A percentile compares a stretch with the other conserved stretches of the same genome.
Conservation (phyloP, 2,329 filamentous ascomycete genomes). For the Alternaria gansuensis region DNA sequence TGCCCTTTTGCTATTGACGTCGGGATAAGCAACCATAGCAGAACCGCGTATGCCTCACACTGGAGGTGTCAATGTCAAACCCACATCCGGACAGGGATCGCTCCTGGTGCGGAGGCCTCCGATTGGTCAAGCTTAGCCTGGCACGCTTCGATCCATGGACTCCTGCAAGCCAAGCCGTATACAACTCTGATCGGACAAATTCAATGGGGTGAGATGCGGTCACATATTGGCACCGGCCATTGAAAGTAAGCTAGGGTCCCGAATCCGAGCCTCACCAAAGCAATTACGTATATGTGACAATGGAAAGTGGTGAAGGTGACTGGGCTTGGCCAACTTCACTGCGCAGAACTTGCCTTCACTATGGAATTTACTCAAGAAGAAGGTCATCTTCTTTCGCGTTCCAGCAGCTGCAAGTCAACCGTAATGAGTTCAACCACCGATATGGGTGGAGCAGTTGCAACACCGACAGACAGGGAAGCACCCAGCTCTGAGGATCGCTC, state of each 20-base stretch:
- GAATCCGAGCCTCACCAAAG: constrained; percentile 1
- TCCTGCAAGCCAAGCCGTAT: constrained; percentile 18
- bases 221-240: constrained; percentile 2
- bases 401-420: background rate
- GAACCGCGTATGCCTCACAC: constrained; percentile 5
- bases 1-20: constrained; percentile 5
- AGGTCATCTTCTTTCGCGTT: constrained; percentile 2
- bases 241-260: background rate
- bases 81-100: background rate
- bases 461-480: background rate
- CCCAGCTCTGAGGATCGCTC: constrained; percentile 5
- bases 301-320: background rate
- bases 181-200: constrained; percentile 13
- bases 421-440: background rate
- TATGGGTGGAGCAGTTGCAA: background rate
- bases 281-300: constrained; percentile 12
- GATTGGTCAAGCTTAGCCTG: constrained; percentile 10
- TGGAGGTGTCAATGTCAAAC: constrained; percentile 1
- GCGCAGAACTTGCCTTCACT: background rate
- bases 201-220: constrained; percentile 5
- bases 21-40: constrained; percentile 10
- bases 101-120: background rate
- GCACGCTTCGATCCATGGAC: constrained; percentile 4
- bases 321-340: constrained; percentile 4
- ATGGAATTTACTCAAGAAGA: constrained; percentile 7